A percentile compares a stretch with the other conserved stretches of the same genome.
Evolutionary conservation across 164 flowering plant genomes (phyloP).

Genomic region (Liriodendron chinense): DNA sequence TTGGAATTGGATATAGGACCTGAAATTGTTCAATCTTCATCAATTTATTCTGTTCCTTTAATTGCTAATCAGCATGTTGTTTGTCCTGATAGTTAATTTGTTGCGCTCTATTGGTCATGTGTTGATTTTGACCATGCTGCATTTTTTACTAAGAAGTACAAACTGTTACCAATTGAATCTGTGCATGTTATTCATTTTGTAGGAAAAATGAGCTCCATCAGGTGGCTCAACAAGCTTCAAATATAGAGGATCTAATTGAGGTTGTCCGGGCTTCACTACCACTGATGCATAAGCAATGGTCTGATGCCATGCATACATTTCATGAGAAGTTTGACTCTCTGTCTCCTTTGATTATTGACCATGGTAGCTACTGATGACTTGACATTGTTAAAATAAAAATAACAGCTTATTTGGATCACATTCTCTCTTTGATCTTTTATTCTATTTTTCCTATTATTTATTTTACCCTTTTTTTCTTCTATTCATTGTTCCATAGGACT

Average conservation of each 20-base stretch:
- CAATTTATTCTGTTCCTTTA: not conserved
- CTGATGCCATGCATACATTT: slow-evolving; percentile 77
- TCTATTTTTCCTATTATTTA: not conserved
- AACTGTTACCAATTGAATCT: not conserved
- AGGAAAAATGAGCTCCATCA: slow-evolving; percentile 98
- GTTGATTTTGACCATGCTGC: not conserved
- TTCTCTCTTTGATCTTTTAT: not conserved
- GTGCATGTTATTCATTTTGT: slow-evolving; percentile 5
- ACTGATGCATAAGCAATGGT: slow-evolving; percentile 90
- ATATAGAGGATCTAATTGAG: slow-evolving; percentile 77
- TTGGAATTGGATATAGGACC: not conserved
- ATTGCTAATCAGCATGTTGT: not conserved
- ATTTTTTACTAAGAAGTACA: not conserved
- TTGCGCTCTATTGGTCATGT: not conserved
- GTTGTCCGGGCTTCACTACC: slow-evolving; percentile 75
- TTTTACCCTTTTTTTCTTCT: not conserved
- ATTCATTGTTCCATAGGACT: slow-evolving; percentile 43
- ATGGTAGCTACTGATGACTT: slow-evolving; percentile 56
- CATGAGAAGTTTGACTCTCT: slow-evolving; percentile 78
- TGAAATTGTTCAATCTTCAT: not conserved
- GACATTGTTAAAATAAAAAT: not conserved
- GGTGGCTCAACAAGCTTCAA: slow-evolving; percentile 94
- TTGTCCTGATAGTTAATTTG: not conserved
- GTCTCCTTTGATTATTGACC: slow-evolving; percentile 62
- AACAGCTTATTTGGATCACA: not conserved